These are phyloP conservation scores for Annulohypoxylon moriforme DNA, from an alignment of 495 filamentous ascomycete species.

Conservation along the genomic window DNA sequence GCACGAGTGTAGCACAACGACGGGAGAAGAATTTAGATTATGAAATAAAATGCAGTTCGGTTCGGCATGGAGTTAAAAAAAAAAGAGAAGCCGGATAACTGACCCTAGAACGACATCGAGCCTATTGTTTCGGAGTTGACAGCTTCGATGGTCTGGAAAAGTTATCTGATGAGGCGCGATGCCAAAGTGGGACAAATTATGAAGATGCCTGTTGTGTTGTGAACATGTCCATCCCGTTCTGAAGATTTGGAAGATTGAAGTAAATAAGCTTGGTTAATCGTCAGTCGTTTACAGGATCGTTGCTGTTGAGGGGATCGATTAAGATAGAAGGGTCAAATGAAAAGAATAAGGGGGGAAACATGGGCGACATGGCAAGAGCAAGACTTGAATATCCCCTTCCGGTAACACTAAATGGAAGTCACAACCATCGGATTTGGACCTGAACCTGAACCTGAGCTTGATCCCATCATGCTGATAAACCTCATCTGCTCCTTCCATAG, in stretches of 20 bases:
- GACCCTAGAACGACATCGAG: conserved; percentile 33
- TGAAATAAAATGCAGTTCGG: conserved; percentile 45
- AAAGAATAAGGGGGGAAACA: conserved; percentile 2
- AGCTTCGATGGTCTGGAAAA: conserved; percentile 29
- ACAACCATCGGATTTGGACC: neutral
- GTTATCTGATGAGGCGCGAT: conserved; percentile 28
- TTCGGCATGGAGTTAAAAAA: conserved; percentile 34
- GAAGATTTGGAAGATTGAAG: neutral
- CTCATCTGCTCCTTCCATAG: neutral
- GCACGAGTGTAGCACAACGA: conserved; percentile 4
- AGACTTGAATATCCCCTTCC: neutral
- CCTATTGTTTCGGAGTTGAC: conserved; percentile 1
- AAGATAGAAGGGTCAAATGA: neutral
- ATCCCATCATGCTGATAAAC: neutral
- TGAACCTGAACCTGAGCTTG: neutral
- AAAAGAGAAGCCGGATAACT: conserved; percentile 31
- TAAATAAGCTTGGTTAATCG: neutral
- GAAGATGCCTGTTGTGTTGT: conserved; percentile 8
- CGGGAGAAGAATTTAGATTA: conserved; percentile 34
- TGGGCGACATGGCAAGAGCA: neutral
- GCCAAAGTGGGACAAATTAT: conserved; percentile 19
- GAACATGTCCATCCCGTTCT: neutral
- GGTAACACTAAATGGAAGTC: neutral
- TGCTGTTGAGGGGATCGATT: conserved; percentile 11
- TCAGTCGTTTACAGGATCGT: conserved; percentile 9